Conservation (phyloP, 1,284 basidiomycete species). For the Bjerkandera adusta region DNA sequence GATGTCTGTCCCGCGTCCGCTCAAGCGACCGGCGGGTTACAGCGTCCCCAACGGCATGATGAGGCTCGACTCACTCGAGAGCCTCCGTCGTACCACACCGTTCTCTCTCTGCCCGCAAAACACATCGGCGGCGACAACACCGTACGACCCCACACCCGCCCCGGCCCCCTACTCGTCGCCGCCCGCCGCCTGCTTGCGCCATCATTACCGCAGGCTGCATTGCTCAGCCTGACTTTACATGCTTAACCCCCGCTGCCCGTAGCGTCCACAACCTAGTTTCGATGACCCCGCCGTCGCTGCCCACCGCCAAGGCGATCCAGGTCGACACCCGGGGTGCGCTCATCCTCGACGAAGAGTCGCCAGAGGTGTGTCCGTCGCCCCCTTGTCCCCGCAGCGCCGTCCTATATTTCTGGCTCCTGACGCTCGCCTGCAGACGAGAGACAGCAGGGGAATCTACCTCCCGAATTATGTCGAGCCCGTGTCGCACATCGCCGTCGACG, state of each 20-base stretch:
- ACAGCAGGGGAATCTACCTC: constrained; percentile 93
- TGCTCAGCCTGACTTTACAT: no score
- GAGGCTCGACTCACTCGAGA: constrained; percentile 1
- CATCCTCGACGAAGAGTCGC: constrained; percentile 88
- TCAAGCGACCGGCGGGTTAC: not conserved
- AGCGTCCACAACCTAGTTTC: not conserved
- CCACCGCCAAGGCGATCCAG: constrained; percentile 74
- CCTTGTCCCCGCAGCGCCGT: not conserved
- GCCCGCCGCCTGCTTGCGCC: not conserved
- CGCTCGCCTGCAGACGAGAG: constrained; percentile 63
- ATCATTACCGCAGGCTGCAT: no score
- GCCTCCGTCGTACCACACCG: constrained; percentile 4
- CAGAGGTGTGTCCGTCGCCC: constrained; percentile 73
- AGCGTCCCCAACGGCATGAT: constrained; percentile 10
- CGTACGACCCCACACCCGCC: not conserved
- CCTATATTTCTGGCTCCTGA: not conserved
- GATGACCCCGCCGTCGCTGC: constrained; percentile 45
- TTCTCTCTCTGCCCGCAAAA: constrained; percentile 5
- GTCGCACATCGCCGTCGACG: constrained; percentile 95
- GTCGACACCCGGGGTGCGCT: constrained; percentile 87
- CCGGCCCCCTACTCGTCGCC: not conserved
- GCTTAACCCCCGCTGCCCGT: no score
- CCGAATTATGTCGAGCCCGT: constrained; percentile 95
- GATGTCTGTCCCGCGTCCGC: no score
- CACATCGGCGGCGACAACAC: constrained; percentile 4